A percentile compares a stretch with the other conserved stretches of the same genome.
Conservation (phyloP, 139 green algal species). For the Tetraselmis striata region DNA sequence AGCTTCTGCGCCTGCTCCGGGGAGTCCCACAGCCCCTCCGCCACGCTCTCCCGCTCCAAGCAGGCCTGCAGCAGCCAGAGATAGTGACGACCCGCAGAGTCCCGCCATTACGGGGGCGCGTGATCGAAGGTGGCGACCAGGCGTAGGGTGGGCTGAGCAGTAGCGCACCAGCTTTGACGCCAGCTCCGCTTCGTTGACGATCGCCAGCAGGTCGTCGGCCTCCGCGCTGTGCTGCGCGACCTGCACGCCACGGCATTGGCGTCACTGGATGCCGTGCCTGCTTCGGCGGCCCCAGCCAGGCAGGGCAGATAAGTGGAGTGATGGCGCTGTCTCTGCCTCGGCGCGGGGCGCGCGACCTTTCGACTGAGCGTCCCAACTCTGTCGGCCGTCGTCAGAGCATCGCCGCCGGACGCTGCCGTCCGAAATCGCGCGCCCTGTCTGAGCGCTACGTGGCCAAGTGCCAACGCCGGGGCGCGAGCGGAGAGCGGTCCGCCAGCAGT, state of each 20-base stretch:
- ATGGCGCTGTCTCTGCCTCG: constrained; percentile 54
- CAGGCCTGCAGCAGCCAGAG: constrained; percentile 24
- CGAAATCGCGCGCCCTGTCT: neutral
- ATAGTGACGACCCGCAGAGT: neutral
- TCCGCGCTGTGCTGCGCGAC: neutral
- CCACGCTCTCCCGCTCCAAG: constrained; percentile 38
- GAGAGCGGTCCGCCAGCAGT: too few relatives aligned
- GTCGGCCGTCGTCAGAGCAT: constrained; percentile 5
- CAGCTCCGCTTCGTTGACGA: neutral
- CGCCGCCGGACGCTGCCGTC: neutral
- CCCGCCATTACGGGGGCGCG: neutral
- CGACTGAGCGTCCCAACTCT: constrained; percentile 8
- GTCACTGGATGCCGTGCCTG: neutral
- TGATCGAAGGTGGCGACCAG: neutral
- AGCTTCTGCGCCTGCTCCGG: constrained; percentile 38
- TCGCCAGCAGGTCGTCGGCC: neutral
- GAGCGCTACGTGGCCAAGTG: too few relatives aligned
- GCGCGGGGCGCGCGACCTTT: constrained; percentile 29
- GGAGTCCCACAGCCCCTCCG: constrained; percentile 62
- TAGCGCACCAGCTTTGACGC: neutral
- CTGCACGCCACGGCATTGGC: neutral
- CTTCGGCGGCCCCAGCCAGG: neutral
- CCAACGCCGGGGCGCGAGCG: too few relatives aligned
- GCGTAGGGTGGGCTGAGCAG: too few relatives aligned
- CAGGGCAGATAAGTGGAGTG: too few relatives aligned